Base-by-base conservation (phyloP, 352 stramenopile species). In the Plasmopara halstedii region DNA sequence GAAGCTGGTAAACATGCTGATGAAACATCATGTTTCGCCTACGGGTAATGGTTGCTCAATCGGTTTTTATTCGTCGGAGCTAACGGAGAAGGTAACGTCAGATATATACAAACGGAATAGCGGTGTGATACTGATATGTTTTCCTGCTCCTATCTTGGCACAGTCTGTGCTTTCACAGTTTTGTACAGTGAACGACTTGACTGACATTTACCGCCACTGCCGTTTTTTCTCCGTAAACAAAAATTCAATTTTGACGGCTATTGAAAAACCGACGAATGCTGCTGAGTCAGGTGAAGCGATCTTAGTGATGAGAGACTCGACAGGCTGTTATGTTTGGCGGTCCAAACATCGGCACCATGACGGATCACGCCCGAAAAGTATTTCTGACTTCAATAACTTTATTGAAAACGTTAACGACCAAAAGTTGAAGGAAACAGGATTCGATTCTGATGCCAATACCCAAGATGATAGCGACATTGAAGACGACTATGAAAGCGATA, bases 221-320 rank as follows among this genome's bases (percentile, higher is more conserved):
- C 81, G 78, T 11, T 92, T 90, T 58, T 92, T 92, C 37, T 77
- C 77, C 2, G 56, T 90, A 35, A 86, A 87, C 67, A 88, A 88
- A 42, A 79, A 70, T 22, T 74, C 82, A 0, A 74, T 94, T 15
- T 33, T 94, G 42, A 88, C 67, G 7, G 73, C 91, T 2, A 85
- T 90, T 23, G 82, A 94, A 35, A 88, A 91, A 34, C 75, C 71
- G 0, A 44, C 63, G 5, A 80, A 64, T 32, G 50, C 54, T 17
- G 37, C 63, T 17, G 55, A 67, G 31, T 37, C 62, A 21, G 52
- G 66, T 47, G 72, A 91, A 64, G 68, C 73, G 4, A 85, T 88
- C 26, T 40, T 90, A 8, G 85, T 89, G 36, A 73, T 94, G 64
- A 66, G 82, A 9, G 82, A 94, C 41, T 68, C 73, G 3, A 85